Evolutionary conservation across 2,329 filamentous ascomycete genomes (phyloP), one percentile per base, ranked within the genome.

Genomic region (Colletotrichum sp.): DNA sequence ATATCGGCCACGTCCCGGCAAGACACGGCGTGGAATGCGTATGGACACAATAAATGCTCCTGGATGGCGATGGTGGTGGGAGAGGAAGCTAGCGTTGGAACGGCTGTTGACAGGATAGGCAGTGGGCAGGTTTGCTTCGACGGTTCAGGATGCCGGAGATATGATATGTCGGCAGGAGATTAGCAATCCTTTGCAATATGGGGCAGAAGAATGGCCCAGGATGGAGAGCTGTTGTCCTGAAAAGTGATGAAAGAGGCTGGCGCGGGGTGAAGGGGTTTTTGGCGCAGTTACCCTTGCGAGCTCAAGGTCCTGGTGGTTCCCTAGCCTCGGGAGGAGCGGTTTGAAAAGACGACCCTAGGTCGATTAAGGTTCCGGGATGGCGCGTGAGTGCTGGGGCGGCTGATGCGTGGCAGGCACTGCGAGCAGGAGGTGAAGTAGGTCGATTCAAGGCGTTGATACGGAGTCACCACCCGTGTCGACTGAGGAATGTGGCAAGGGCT

Each of bases 351-450:
- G 48, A 55, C 44, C 59, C 44, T 52, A 57, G 65, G 64, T 76
- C 34, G 60, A 67, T 75, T 71, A 76, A 75, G 71, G 74, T 71
- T 76, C 71, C 60, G 74, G 74, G 72, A 76, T 74, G 74, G 71
- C 71, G 74, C 36, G 60, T 75, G 71, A 71, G 71, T 28, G 25
- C 57, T 75, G 60, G 55, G 66, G 52, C 55, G 72, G 71, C 60
- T 66, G 74, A 70, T 60, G 74, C 72, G 72, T 75, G 71, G 74
- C 61, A 70, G 64, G 60, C 36, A 66, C 22, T 75, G 39, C 39
- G 39, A 48, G 39, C 6, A 52, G 44, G 44, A 52, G 44, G 44
- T 22, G 22, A 60, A 63, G 66, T 36, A 74, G 67, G 60, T 60
- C 36, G 67, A 59, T 71, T 52, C 52, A 74, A 75, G 60, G 60